Evolutionary conservation across 768 basidiomycete genomes (phyloP).

Genomic region (Suillus placidus): DNA sequence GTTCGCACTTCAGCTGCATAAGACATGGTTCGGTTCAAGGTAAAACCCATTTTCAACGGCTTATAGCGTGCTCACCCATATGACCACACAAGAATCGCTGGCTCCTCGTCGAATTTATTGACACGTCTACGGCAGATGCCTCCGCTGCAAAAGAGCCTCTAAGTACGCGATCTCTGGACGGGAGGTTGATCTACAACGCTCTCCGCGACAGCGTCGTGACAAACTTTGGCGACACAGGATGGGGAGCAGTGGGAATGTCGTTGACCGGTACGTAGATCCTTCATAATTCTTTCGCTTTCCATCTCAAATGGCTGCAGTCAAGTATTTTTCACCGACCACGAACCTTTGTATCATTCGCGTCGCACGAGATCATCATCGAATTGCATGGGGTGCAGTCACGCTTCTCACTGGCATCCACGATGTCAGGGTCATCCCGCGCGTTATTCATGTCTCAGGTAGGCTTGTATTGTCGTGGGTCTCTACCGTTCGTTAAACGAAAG

Average conservation of each 20-base stretch:
- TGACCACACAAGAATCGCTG: constrained; percentile 69
- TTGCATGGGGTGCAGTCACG: constrained; percentile 81
- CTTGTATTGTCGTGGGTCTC: not conserved
- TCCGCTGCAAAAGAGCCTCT: constrained; percentile 13
- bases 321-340: constrained; percentile 85
- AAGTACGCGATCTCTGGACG: constrained; percentile 42
- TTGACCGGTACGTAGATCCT: constrained; percentile 57
- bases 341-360: constrained; percentile 86
- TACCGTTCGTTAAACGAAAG: not conserved
- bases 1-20: not conserved
- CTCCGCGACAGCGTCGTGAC: constrained; percentile 61
- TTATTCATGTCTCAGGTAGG: constrained; percentile 75
- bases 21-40: constrained; percentile 6
- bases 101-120: constrained; percentile 79
- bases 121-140: constrained; percentile 26
- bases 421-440: constrained; percentile 64
- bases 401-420: constrained; percentile 67
- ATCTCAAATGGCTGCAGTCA: constrained; percentile 51
- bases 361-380: constrained; percentile 75
- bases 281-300: not conserved
- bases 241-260: constrained; percentile 77
- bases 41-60: not conserved
- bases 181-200: constrained; percentile 69
- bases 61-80: not conserved
- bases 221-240: constrained; percentile 81